Conservation (phyloP, 257 asterid genomes). For the Capsicum baccatum region DNA sequence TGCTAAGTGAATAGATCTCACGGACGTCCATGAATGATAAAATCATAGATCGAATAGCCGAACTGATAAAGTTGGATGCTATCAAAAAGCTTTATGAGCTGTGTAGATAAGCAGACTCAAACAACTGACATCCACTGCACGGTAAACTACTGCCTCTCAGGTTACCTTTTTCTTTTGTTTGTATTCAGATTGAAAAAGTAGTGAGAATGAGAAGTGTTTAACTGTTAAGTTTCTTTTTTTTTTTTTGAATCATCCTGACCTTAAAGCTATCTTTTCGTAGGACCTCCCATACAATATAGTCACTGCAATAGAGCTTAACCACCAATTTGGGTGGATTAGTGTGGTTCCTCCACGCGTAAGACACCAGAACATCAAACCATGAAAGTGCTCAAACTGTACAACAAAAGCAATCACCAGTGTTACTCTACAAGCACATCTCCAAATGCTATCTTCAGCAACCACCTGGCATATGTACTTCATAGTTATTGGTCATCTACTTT, state of each 20-base stretch:
- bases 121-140: not conserved
- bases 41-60: not conserved
- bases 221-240: no score
- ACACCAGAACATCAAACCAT: not conserved
- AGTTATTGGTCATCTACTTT: not conserved
- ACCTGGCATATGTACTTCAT: not conserved
- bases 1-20: not conserved
- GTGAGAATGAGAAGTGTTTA: not conserved
- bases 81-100: not conserved
- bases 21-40: not conserved
- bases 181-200: not conserved
- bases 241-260: no score
- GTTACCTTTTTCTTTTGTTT: not conserved
- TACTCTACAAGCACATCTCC: not conserved
- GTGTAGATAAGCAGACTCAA: not conserved
- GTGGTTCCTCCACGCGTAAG: not conserved
- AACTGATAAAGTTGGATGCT: not conserved
- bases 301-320: not conserved
- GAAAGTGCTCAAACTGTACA: not conserved
- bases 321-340: not conserved
- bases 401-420: conserved; percentile 7
- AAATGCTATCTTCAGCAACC: conserved; percentile 13
- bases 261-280: no score
- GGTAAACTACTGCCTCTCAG: not conserved
- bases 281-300: no score